Conservation (phyloP, 805 yeast species). For the Kuraishia piskuri region DNA sequence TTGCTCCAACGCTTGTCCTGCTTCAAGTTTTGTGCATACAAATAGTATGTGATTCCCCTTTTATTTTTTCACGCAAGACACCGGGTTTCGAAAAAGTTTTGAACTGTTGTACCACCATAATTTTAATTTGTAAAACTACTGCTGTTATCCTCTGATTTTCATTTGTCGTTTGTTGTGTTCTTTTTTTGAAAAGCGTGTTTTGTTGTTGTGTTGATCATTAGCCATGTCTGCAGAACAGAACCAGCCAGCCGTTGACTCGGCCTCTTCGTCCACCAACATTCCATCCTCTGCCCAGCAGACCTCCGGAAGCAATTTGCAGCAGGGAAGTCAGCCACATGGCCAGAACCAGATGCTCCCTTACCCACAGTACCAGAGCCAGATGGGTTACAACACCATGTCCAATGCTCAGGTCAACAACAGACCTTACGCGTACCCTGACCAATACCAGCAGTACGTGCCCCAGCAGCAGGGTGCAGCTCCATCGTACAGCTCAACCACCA, state of each 20-base stretch:
- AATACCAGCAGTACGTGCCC: constrained; percentile 3
- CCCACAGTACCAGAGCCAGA: constrained; percentile 1
- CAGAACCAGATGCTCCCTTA: constrained; percentile 2
- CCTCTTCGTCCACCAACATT: constrained; percentile 27
- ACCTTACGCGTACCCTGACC: constrained; percentile 3
- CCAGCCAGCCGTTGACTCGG: constrained; percentile 25
- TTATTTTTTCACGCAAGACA: background rate
- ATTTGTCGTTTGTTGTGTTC: background rate
- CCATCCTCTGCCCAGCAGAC: constrained; percentile 18
- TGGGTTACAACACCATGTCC: background rate
- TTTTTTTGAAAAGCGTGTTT: background rate
- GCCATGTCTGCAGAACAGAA: constrained; percentile 12
- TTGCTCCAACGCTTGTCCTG: background rate
- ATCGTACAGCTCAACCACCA: background rate
- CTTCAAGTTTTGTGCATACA: background rate
- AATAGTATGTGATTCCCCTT: background rate
- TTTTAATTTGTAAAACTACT: background rate
- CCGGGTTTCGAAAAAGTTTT: background rate
- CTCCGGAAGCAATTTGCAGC: background rate
- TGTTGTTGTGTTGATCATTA: background rate
- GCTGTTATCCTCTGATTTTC: background rate
- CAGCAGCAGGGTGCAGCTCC: background rate
- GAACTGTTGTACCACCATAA: background rate
- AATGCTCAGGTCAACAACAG: background rate
- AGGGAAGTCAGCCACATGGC: background rate